Base-by-base conservation (phyloP, 1,139 yeast genomes). In the Debaryomyces psychrophilus region DNA sequence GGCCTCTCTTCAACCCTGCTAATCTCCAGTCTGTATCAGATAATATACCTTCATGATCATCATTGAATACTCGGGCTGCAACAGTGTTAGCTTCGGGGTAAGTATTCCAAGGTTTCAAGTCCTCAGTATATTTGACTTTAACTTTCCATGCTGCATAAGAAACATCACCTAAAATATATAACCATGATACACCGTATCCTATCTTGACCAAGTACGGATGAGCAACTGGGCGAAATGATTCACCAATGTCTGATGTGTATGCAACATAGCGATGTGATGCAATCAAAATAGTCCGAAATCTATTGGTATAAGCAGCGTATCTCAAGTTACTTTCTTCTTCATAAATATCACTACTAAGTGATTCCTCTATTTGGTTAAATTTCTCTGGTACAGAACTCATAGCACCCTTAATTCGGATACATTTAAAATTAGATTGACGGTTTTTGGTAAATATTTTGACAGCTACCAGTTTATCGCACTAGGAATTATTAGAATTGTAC, bases 201-300 rank as follows among this genome's bases (percentile, higher is more conserved):
- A 81, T 55, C 18, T 71, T 75, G 15, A 88, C 95, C 29, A 84
- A 49, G 34, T 58, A 57, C 1, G 95, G 92, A 57, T 83, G 87
- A 6, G 90, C 93, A 15, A 88, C 87, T 0, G 95, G 95, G 46
- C 96, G 76, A 67, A 88, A 88, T n/a, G 93, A 86, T 61, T 88
- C 96, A 20, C 96, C 96, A 53, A 88, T 83, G 61, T 88, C 96
- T 0, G 93, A 86, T 5, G 95, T 87, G 64, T 88, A 88, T 2
- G 96, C 96, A 22, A 88, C 89, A 59, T 88, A 88, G 55, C 96
- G 69, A 60, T 86, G 93, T n/a, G 92, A 81, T 6, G 95, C 90
- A 45, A 76, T 60, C 46, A 87, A 71, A 52, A 87, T 83, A 27
- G 89, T 83, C 64, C 90, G 73, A 44, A 86, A 61, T 58, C 95